Conservation (phyloP, 2,329 filamentous ascomycete genomes). For the Penicillium capsulatum region DNA sequence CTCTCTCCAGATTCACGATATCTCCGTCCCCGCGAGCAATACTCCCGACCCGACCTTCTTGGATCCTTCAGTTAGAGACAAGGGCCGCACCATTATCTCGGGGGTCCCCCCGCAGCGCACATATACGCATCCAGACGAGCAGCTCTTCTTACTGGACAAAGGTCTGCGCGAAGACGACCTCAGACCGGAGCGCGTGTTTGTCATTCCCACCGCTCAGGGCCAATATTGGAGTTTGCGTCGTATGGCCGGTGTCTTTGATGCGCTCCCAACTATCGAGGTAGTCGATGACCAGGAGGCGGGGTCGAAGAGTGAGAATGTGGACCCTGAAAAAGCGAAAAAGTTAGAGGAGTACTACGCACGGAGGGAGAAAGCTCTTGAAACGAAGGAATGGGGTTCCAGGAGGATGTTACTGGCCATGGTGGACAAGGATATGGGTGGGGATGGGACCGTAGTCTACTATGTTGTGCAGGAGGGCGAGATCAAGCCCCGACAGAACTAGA, state of each 20-base stretch:
- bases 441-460: slow-evolving; percentile 64
- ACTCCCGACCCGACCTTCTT: not conserved
- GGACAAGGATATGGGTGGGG: slow-evolving; percentile 47
- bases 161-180: slow-evolving; percentile 47
- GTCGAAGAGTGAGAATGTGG: slow-evolving; percentile 9
- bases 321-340: slow-evolving; percentile 25
- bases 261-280: slow-evolving; percentile 35
- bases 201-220: slow-evolving; percentile 56
- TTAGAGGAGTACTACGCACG: slow-evolving; percentile 32
- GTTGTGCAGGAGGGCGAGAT: slow-evolving; percentile 61
- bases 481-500: slow-evolving; percentile 60
- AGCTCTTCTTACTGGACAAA: slow-evolving; percentile 55
- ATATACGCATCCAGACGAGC: slow-evolving; percentile 63
- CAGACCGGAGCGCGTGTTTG: slow-evolving; percentile 53
- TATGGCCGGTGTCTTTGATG: slow-evolving; percentile 56
- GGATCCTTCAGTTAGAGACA: slow-evolving; percentile 8
- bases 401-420: slow-evolving; percentile 56
- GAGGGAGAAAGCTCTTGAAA: slow-evolving; percentile 21
- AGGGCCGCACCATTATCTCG: slow-evolving; percentile 52
- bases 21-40: slow-evolving; percentile 3
- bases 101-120: slow-evolving; percentile 58
- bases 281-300: slow-evolving; percentile 7
- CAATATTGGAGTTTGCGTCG: slow-evolving; percentile 57
- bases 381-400: slow-evolving; percentile 48
- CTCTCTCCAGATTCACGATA: slow-evolving; percentile 48